Evolutionary conservation across 208 protist genomes (phyloP).

Genomic region (Leishmania guyanensis): DNA sequence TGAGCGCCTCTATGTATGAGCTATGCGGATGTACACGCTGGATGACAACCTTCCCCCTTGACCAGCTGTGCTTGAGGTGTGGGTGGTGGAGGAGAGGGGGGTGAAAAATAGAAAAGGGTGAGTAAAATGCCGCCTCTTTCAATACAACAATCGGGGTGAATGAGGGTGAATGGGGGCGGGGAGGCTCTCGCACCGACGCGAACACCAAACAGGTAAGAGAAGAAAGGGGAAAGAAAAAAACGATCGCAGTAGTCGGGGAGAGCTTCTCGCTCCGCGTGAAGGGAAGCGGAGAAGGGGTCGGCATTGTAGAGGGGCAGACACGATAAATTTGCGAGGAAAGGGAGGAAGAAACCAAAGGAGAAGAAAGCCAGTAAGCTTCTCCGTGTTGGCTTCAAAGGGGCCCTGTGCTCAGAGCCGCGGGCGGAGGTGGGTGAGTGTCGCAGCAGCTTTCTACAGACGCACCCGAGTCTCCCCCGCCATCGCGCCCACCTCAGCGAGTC

Average conservation of each 20-base stretch:
- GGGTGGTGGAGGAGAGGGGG: background rate
- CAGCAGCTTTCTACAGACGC: background rate
- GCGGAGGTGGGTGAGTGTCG: background rate
- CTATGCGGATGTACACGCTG: background rate
- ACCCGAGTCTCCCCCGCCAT: background rate
- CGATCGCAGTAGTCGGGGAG: background rate
- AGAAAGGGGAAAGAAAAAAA: background rate
- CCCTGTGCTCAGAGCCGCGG: background rate
- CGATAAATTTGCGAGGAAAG: background rate
- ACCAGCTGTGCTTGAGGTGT: background rate
- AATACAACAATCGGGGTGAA: background rate
- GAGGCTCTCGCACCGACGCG: background rate
- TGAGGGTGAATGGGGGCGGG: background rate
- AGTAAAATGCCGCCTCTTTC: background rate
- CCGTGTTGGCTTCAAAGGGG: background rate
- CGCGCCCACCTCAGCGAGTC: background rate
- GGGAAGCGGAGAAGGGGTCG: background rate
- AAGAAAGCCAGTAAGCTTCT: background rate
- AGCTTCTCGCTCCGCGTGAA: background rate
- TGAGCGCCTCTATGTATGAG: background rate
- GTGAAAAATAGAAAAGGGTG: conserved; percentile 1
- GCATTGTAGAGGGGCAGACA: background rate
- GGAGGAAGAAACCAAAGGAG: background rate
- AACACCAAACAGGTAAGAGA: background rate
- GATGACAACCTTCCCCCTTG: background rate